Percentiles rank a stretch among this genome's conserved stretches.
These are phyloP conservation scores for Sedum album DNA, from an alignment of 164 flowering plant species.

Conservation along the genomic window DNA sequence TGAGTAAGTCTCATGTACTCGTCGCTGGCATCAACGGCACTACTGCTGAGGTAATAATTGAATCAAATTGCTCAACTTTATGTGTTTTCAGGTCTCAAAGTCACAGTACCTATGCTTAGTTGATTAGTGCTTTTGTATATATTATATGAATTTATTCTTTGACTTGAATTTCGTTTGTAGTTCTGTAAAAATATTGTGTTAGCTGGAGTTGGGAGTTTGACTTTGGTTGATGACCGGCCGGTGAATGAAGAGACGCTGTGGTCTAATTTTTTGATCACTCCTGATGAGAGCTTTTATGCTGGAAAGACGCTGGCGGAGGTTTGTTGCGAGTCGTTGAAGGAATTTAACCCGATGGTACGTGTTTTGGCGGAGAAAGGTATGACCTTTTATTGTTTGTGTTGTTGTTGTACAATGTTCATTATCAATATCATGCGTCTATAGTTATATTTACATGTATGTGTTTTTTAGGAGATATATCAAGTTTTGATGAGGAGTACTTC, in stretches of 20 bases:
- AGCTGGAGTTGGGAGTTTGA: conserved; percentile 94
- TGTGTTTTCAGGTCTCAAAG: no score
- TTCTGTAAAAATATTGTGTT: conserved; percentile 95
- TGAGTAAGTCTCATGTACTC: conserved; percentile 79
- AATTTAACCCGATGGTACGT: conserved; percentile 88
- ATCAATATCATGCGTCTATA: not conserved
- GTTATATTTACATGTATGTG: not conserved
- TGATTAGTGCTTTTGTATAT: not conserved
- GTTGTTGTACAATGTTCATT: not conserved
- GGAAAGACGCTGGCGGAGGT: conserved; percentile 73
- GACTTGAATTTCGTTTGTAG: conserved; percentile 26
- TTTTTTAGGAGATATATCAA: conserved; percentile 63
- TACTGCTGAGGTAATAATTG: conserved; percentile 78
- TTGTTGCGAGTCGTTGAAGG: conserved; percentile 79
- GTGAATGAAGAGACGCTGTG: conserved; percentile 56
- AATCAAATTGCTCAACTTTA: no score
- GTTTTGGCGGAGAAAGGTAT: conserved; percentile 78
- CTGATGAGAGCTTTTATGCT: conserved; percentile 35
- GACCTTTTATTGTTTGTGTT: not conserved
- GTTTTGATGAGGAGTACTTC: conserved; percentile 58
- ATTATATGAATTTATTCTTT: not conserved
- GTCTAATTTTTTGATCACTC: conserved; percentile 71
- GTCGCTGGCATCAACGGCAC: conserved; percentile 84
- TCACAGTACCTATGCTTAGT: no score
- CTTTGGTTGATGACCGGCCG: conserved; percentile 64